A percentile compares a stretch with the other conserved stretches of the same genome.
phyloP scores from a whole-genome alignment of 441 rosid species.

The Sinapis alba region DNA sequence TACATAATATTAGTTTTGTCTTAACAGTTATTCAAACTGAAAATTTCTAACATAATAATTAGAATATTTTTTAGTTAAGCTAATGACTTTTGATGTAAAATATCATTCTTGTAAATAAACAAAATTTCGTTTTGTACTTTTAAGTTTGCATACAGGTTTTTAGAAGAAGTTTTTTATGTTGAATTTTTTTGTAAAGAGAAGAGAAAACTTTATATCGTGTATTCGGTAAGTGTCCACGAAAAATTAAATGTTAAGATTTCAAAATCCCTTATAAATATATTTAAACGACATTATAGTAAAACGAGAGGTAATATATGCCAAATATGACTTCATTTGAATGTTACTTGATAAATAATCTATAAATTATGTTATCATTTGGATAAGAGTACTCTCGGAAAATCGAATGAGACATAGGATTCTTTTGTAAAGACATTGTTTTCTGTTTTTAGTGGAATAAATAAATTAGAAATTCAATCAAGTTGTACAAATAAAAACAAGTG shows the following conservation, averaged over 20 bases:
- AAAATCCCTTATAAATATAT: not conserved
- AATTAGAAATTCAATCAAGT: slow-evolving; percentile 1
- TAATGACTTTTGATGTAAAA: not conserved
- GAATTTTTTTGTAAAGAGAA: not conserved
- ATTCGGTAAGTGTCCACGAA: not conserved
- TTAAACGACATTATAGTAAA: not conserved
- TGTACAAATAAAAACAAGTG: not conserved
- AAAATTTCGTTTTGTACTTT: not conserved
- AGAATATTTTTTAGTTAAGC: too few species aligned
- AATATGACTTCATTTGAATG: not conserved
- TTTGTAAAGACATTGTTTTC: not conserved
- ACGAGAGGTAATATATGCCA: not conserved
- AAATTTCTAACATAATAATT: too few species aligned
- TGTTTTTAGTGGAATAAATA: not conserved
- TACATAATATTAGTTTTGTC: too few species aligned
- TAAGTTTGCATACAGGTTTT: not conserved
- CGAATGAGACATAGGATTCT: slow-evolving; percentile 26
- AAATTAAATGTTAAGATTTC: not conserved
- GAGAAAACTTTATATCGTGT: not conserved
- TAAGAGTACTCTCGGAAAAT: not conserved
- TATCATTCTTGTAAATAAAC: not conserved
- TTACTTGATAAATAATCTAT: not conserved
- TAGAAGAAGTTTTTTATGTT: not conserved
- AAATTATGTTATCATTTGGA: not conserved
- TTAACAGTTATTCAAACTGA: too few species aligned